A percentile compares a stretch with the other conserved stretches of the same genome.
phyloP scores from a whole-genome alignment of 768 basidiomycete genomes.

The Strobilomyces dryophilus region DNA sequence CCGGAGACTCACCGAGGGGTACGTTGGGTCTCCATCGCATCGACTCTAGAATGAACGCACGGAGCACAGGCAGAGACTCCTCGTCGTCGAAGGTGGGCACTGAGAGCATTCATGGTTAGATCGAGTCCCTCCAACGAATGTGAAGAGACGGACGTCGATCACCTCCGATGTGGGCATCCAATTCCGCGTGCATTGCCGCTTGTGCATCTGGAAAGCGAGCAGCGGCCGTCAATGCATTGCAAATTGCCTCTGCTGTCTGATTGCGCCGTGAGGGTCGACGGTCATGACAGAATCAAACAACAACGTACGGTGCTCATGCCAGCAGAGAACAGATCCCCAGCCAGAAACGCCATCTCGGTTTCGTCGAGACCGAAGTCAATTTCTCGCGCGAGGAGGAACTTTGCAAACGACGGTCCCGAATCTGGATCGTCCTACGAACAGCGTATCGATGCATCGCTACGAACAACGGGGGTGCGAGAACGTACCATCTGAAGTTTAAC shows the following conservation, averaged over 20 bases:
- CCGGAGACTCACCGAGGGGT: constrained; percentile 16
- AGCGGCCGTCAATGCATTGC: constrained; percentile 44
- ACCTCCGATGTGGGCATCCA: constrained; percentile 45
- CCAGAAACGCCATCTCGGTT: constrained; percentile 54
- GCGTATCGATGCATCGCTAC: not conserved
- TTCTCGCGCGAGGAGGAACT: constrained; percentile 49
- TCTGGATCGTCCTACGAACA: constrained; percentile 5
- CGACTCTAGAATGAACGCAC: constrained; percentile 33
- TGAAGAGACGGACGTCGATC: constrained; percentile 11
- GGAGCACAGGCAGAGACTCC: constrained; percentile 26
- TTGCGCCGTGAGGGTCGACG: not conserved
- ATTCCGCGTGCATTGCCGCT: constrained; percentile 45
- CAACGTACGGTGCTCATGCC: constrained; percentile 45
- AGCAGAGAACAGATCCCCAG: constrained; percentile 54
- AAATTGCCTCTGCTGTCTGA: constrained; percentile 47
- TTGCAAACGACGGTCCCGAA: constrained; percentile 45
- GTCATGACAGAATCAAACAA: not conserved
- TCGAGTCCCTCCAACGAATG: not conserved
- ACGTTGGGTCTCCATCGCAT: constrained; percentile 33
- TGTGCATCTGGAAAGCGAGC: constrained; percentile 48
- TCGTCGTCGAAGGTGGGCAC: constrained; percentile 35
- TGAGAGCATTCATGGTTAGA: constrained; percentile 4
- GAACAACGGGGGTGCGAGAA: not conserved
- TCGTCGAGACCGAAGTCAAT: constrained; percentile 45
- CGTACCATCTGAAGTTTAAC: constrained; percentile 43